Evolutionary conservation across 225 moss, liverwort and hornwort genomes (phyloP), one percentile per base, ranked within the genome.

Genomic region (Antitrichia curtipendula): DNA sequence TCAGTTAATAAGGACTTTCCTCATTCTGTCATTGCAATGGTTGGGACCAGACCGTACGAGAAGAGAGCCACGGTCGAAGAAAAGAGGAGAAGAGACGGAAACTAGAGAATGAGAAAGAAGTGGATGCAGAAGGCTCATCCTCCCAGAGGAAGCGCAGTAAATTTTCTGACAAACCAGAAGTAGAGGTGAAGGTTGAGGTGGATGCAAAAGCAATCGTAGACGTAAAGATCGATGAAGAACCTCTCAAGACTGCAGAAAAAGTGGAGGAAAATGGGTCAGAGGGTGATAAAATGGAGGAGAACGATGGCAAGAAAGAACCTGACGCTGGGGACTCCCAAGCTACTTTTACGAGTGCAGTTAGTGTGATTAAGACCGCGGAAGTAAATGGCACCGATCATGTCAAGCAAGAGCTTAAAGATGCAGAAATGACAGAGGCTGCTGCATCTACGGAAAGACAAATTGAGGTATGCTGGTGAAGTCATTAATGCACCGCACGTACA

Each of bases 81-180:
- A 94, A 85, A 89, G 96, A 96, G 77, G 96, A 96, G 90, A 93
- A 93, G 70, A 96, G 95, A 91, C 93, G 96, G 87, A 96, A 95
- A 87, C 93, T 92, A 63, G 97, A 97, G 76, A 89, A 71, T 79
- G 88, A 91, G 58, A 97, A 93, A 83, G 96, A 96, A 57, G 88
- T 88, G 82, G 97, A 96, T 80, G 96, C 92, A 72, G 96, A 96
- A 91, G 95, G 93, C 70, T 96, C 95, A 72, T 94, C 96, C 88
- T 96, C 96, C 38, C 92, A 89, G 88, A 93, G 96, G 84, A 98
- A 98, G 88, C 95, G 96, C 58, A 98, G 95, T 90, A 98, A 95
- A 93, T 96, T 98, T 89, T 95, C 95, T 82, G 97, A 98, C 81
- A 95, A 91, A 86, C 93, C 96, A 81, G 96, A 95, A 66, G 89